Base-by-base conservation (phyloP, 2,329 filamentous ascomycete genomes). In the Pseudopithomyces maydicus region DNA sequence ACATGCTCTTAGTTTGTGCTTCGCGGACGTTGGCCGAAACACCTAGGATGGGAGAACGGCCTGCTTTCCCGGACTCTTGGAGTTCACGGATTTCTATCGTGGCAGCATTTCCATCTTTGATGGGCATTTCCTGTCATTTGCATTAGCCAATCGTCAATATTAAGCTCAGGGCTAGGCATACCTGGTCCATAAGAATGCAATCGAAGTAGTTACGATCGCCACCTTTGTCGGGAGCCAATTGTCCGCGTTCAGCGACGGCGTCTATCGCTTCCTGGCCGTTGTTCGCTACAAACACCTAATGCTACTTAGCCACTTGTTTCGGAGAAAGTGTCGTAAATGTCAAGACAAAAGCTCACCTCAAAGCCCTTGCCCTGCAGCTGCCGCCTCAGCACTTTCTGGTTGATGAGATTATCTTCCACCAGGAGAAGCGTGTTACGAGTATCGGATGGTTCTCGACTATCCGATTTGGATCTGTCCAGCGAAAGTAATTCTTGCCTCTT, bases 401-500 rank as follows among this genome's bases (percentile, higher is more conserved):
- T 83, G 53, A 82, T 78, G 2, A 76, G 53, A 44, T 82, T 83
- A 57, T 82, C 81, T 57, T 82, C 81, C 0, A 82, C 80, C 0
- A 83, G 66, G 0, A 83, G 71, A 6, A 76, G 54, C 1, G 69
- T 74, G 10, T 61, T 57, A 10, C 64, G 64, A 3, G 52, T 44
- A 19, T 69, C 62, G 3, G 58, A 59, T 3, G 50, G 56, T n/a
- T 60, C 49, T 15, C 58, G 42, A 22, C 59, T 69, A 46, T 73
- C 70, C 11, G 56, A 54, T 36, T 58, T 54, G 2, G 70, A 67
- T 12, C 57, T 35, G 4, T 64, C 57, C 10, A 63, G 48, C 1
- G 70, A 65, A 17, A 48, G 52, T 2, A 53, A 50, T 41, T 57
- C 49, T 53, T 73, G 73, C 17, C 67, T 65, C 29, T 58, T 38